These are phyloP conservation scores for Saturnispora saitoi DNA, from an alignment of 805 yeast genomes.

Conservation along the genomic window DNA sequence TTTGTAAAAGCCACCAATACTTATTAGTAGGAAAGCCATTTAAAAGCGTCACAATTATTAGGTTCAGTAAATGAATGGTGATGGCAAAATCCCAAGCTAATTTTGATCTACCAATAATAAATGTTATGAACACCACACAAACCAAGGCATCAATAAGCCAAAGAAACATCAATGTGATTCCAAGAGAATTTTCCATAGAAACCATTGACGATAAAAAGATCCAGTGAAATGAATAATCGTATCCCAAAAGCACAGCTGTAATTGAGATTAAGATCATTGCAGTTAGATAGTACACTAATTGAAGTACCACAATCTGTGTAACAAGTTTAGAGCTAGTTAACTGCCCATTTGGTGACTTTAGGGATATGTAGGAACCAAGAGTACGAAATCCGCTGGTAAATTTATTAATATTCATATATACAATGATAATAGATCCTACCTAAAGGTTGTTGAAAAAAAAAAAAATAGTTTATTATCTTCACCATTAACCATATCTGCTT, in stretches of 20 bases:
- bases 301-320: slow-evolving; percentile 66
- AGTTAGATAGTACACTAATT: slow-evolving; percentile 66
- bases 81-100: slow-evolving; percentile 94
- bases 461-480: neutral
- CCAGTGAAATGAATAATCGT: slow-evolving; percentile 58
- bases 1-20: slow-evolving; percentile 81
- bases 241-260: slow-evolving; percentile 63
- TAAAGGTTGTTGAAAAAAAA: neutral
- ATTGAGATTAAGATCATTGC: slow-evolving; percentile 60
- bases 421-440: neutral
- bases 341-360: slow-evolving; percentile 1
- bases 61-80: slow-evolving; percentile 80
- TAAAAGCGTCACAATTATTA: slow-evolving; percentile 58
- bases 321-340: slow-evolving; percentile 10
- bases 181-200: slow-evolving; percentile 68
- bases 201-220: slow-evolving; percentile 75
- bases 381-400: neutral
- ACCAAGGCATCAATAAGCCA: slow-evolving; percentile 83
- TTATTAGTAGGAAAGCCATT: slow-evolving; percentile 61
- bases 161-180: slow-evolving; percentile 59
- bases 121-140: slow-evolving; percentile 74
- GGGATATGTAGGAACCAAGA: neutral
- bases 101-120: slow-evolving; percentile 87
- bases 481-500: neutral
- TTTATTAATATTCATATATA: neutral